phyloP scores from a whole-genome alignment of 345 rosid species.

The Psidium friedrichsthalianum region DNA sequence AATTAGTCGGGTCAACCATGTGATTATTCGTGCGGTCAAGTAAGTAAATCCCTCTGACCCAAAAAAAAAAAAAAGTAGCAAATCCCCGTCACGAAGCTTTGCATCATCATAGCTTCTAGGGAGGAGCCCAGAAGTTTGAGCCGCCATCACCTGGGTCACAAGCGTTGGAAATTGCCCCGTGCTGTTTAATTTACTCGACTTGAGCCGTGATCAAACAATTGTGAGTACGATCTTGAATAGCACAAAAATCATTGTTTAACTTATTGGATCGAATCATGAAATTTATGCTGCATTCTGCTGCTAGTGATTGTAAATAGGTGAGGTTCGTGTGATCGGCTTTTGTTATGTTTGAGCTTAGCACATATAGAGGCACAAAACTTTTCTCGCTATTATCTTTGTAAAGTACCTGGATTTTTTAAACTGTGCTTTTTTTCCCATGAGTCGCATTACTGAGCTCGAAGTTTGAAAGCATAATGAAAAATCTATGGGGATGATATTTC shows the following conservation, averaged over 20 bases:
- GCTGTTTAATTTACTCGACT: slow-evolving; percentile 54
- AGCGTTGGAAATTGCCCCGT: slow-evolving; percentile 55
- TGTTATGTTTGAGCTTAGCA: background rate
- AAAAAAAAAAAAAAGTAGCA: no score
- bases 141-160: slow-evolving; percentile 60
- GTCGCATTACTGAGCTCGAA: no score
- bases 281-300: background rate
- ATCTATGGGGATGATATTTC: no score
- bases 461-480: no score
- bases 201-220: slow-evolving; percentile 35
- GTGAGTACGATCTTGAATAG: background rate
- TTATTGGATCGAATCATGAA: accelerated
- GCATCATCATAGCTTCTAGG: slow-evolving; percentile 58
- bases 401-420: no score
- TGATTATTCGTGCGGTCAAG: slow-evolving; percentile 30
- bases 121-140: slow-evolving; percentile 67
- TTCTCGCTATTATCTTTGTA: no score
- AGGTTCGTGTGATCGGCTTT: background rate
- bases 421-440: no score
- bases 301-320: accelerated
- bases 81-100: slow-evolving; percentile 52
- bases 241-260: background rate
- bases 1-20: background rate
- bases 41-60: slow-evolving; percentile 79
- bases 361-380: no score